Evolutionary conservation across 2,329 filamentous ascomycete species (phyloP).

Genomic region (Botryosphaeria dothidea): DNA sequence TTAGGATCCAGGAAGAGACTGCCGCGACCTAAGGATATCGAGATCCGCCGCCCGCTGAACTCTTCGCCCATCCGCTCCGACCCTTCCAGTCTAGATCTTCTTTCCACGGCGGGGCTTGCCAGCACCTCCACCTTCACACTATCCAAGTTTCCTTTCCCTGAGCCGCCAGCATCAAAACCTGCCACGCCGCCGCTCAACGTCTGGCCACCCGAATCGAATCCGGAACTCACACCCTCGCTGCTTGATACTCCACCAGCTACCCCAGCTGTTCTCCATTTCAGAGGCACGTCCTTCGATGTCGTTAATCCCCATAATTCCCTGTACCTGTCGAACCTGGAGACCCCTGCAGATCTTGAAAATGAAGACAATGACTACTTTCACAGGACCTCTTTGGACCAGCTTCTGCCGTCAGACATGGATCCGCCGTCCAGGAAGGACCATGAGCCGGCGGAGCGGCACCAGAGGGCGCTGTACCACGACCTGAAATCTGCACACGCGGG

Average conservation of each 20-base stretch:
- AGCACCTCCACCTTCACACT: slow-evolving; percentile 34
- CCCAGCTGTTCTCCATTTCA: slow-evolving; percentile 40
- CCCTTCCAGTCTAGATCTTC: slow-evolving; percentile 27
- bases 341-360: slow-evolving; percentile 35
- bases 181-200: slow-evolving; percentile 15
- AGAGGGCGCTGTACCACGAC: slow-evolving; percentile 16
- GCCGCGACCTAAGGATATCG: slow-evolving; percentile 8
- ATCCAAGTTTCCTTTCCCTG: slow-evolving; percentile 33
- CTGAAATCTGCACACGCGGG: slow-evolving; percentile 6
- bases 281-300: slow-evolving; percentile 41
- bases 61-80: slow-evolving; percentile 22
- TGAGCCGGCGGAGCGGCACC: background rate
- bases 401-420: slow-evolving; percentile 24
- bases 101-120: slow-evolving; percentile 24
- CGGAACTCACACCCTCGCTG: slow-evolving; percentile 18
- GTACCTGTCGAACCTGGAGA: slow-evolving; percentile 36
- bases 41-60: background rate
- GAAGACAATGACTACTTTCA: slow-evolving; percentile 35
- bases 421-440: slow-evolving; percentile 20
- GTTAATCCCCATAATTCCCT: slow-evolving; percentile 42
- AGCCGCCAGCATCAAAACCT: slow-evolving; percentile 28
- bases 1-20: slow-evolving; percentile 19
- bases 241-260: slow-evolving; percentile 38
- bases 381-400: slow-evolving; percentile 28
- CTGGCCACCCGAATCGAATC: background rate